Evolutionary conservation across 1,139 yeast genomes (phyloP), one percentile per base, ranked within the genome.

Genomic region (Yamadazyma atlantica): DNA sequence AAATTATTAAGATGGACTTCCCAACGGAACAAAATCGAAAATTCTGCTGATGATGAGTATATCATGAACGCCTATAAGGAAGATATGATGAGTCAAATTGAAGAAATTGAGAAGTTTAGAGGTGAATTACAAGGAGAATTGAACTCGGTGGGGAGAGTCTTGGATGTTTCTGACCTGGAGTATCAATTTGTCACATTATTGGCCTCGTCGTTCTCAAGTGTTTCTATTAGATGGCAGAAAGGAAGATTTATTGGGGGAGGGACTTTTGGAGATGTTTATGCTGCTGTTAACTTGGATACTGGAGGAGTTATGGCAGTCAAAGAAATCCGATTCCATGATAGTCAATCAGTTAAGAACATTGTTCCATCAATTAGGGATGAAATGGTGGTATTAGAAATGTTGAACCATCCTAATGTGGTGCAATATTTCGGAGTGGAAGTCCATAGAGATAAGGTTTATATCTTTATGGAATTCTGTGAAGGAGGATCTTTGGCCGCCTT

Each of bases 231-330:
- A 59, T 92, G 98, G 98, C 97, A 92, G 59, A 95, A 92, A 64
- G 96, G 97, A 34, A 79, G 85, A 42, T 89, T 81, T 52, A 80
- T 92, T 53, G 98, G 98, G 4, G 95, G 96, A 32, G 98, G 98
- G 34, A 81, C 97, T 0, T 94, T 92, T 70, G 98, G 98, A 9
- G 82, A 86, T 42, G 98, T 92, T 2, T 92, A 78, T 59, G 89
- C 95, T 0, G 96, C 97, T 0, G 85, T 88, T 23, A 89, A 92
- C 55, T 74, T 92, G 48, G 97, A 90, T 49, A 88, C 96, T 14
- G 97, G 97, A 54, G 96, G 94, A 34, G 86, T 90, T 2, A 82
- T 92, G 85, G 98, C 98, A 0, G 98, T 92, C 18, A 92, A 92
- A 58, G 98, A 92, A 60, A 90, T 92, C 44, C 76, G 89, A 45